These are phyloP conservation scores for Zygoascus tannicola DNA, from an alignment of 805 yeast genomes.

Conservation along the genomic window DNA sequence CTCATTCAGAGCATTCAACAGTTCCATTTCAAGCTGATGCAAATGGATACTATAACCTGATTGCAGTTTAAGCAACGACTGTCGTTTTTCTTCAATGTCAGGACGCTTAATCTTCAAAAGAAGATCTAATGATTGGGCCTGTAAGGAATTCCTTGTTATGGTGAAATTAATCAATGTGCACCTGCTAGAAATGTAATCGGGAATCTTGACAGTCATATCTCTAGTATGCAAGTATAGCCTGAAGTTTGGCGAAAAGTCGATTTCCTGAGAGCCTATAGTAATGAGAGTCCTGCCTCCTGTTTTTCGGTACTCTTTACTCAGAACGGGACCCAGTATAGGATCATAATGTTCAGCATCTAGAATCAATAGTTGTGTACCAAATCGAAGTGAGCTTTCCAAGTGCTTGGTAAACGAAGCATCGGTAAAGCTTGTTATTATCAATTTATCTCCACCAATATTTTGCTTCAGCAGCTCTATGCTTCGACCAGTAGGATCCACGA, in stretches of 20 bases:
- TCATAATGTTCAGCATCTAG: slow-evolving; percentile 76
- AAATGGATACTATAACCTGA: slow-evolving; percentile 51
- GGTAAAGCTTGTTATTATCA: slow-evolving; percentile 58
- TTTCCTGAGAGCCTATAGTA: slow-evolving; percentile 47
- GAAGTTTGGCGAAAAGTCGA: slow-evolving; percentile 63
- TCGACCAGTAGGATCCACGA: slow-evolving; percentile 64
- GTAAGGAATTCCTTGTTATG: slow-evolving; percentile 57
- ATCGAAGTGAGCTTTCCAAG: slow-evolving; percentile 70
- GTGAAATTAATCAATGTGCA: slow-evolving; percentile 61
- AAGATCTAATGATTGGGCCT: slow-evolving; percentile 50
- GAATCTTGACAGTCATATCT: slow-evolving; percentile 39
- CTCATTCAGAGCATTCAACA: slow-evolving; percentile 49
- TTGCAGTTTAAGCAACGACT: slow-evolving; percentile 44
- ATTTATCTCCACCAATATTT: slow-evolving; percentile 18
- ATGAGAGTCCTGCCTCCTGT: slow-evolving; percentile 66
- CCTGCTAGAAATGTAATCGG: slow-evolving; percentile 53
- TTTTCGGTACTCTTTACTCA: slow-evolving; percentile 49
- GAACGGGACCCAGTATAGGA: slow-evolving; percentile 56
- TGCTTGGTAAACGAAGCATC: slow-evolving; percentile 58
- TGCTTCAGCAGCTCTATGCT: slow-evolving; percentile 35
- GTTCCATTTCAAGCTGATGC: slow-evolving; percentile 45
- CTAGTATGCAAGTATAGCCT: slow-evolving; percentile 50
- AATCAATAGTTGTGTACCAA: slow-evolving; percentile 68
- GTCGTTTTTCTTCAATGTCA: slow-evolving; percentile 51
- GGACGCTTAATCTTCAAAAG: slow-evolving; percentile 52